Conservation (phyloP, 2,329 filamentous ascomycete genomes). For the Huntiella decipiens region DNA sequence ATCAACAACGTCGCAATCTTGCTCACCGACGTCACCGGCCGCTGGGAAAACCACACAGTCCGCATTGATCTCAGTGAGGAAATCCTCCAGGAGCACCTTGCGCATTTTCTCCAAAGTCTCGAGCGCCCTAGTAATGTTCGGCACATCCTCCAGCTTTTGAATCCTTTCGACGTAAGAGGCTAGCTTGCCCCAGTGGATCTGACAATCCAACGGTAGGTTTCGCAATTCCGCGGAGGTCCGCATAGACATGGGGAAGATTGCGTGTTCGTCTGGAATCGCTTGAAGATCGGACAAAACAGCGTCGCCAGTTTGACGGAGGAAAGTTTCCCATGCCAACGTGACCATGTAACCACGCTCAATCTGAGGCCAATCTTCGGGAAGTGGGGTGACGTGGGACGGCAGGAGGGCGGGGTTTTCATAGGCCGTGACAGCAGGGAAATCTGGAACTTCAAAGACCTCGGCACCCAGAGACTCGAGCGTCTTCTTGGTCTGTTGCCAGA, state of each 20-base stretch:
- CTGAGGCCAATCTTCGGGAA: constrained; percentile 26
- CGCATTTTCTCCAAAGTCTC: constrained; percentile 28
- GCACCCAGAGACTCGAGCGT: constrained; percentile 24
- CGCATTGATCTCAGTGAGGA: constrained; percentile 24
- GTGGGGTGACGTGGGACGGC: constrained; percentile 18
- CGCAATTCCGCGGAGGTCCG: constrained; percentile 13
- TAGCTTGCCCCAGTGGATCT: constrained; percentile 14
- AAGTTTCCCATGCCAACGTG: constrained; percentile 32
- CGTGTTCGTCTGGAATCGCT: constrained; percentile 20
- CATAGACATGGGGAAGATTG: constrained; percentile 19
- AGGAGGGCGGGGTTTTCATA: constrained; percentile 26
- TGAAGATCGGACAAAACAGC: constrained; percentile 19
- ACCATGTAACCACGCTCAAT: constrained; percentile 29
- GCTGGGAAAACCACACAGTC: constrained; percentile 31
- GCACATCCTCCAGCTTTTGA: constrained; percentile 22
- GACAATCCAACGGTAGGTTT: constrained; percentile 8
- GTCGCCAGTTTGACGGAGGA: constrained; percentile 25
- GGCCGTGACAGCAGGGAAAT: constrained; percentile 26
- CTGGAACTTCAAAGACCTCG: constrained; percentile 21
- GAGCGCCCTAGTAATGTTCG: constrained; percentile 24
- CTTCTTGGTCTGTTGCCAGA: constrained; percentile 18
- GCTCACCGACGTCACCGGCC: constrained; percentile 29
- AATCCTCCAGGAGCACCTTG: constrained; percentile 30
- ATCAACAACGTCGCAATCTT: constrained; percentile 25
- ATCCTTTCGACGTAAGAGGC: constrained; percentile 12